Base-by-base conservation (phyloP, 352 stramenopile species). In the Phytopythium oedochilum region DNA sequence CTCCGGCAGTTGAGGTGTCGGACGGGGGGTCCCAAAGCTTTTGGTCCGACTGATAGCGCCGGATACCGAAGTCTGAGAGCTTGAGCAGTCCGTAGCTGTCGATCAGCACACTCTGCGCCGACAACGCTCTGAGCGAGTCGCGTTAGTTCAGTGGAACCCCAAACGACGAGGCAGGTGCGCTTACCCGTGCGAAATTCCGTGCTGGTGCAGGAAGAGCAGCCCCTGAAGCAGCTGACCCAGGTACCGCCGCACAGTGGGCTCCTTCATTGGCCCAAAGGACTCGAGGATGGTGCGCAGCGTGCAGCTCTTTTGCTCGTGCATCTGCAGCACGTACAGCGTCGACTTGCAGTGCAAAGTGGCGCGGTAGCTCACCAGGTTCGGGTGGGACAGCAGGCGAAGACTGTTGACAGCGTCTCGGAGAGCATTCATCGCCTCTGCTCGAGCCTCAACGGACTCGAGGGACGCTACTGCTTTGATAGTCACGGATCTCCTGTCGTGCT, bases 251-350 rank as follows among this genome's bases (percentile, higher is more conserved):
- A 91, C 82, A 18, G 75, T 87, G 11, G 76, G 53, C 49, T 91
- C 81, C 25, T 86, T 88, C 81, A 91, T 91, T 0, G 68, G 54
- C 1, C 81, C 81, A 59, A 91, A 91, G 10, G 76, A 83, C 48
- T 73, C 67, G 2, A 91, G 61, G 29, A 89, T 84, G 23, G 78
- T 87, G 18, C 60, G 54, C 3, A 88, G 47, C n/a, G 69, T 69
- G 46, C 78, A 89, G 44, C 64, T 74, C 36, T 78, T 25, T 18
- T 66, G 66, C 20, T 67, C 57, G 1, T 56, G 36, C 5, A 70
- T 57, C 36, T 84, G 55, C 0, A 86, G 52, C 18, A 89, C 28
- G 35, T 66, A 77, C 14, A 86, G 44, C 11, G 68, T 68, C 15
- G 36, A 52, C 20, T 64, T 47, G 22, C 54, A 53, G 35, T 77